Base-by-base conservation (phyloP, 805 yeast genomes). In the Lachancea kluyveri region DNA sequence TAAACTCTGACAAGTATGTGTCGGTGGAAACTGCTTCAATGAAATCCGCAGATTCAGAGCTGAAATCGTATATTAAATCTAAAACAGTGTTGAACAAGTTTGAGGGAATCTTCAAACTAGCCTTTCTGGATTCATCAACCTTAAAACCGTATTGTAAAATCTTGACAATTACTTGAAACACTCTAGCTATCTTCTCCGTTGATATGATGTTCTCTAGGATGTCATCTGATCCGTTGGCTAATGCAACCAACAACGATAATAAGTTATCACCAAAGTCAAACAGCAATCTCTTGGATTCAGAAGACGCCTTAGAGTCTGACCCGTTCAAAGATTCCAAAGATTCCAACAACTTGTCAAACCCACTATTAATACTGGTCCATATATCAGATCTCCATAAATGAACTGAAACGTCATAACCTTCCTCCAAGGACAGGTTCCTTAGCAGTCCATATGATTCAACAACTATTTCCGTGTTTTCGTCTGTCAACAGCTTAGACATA, bases 371-470 rank as follows among this genome's bases (percentile, higher is more conserved):
- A 17, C 71, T 59, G 0, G 70, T 64, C 82, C 95, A 79, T 24
- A 90, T 74, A 40, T 81, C 76, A 11, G 76, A 74, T 51, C 96
- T 72, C 83, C 94, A 81, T 33, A 83, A 54, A 53, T 72, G 74
- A 13, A 74, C 71, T 17, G 86, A 75, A 21, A 85, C 70, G 41
- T 85, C 94, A 45, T 84, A 79, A 13, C 96, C 96, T 58, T 87
- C 95, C 50, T 85, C 95, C 32, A 85, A 66, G 3, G 81, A 79
- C 35, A 90, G 51, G 50, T 82, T 86, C 52, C 95, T 71, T 41
- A 92, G 60, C 15, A 90, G 62, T 1, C 95, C 96, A 45, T 75
- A 79, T 1, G 90, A 68, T 46, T 82, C 94, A 13, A 82, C 81
- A 12, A 83, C 79, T 26, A 85, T 74, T 43, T 86, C 95, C 35